A percentile compares a stretch with the other conserved stretches of the same genome.
Conservation (phyloP, 768 basidiomycete species). For the Daedalea quercina region DNA sequence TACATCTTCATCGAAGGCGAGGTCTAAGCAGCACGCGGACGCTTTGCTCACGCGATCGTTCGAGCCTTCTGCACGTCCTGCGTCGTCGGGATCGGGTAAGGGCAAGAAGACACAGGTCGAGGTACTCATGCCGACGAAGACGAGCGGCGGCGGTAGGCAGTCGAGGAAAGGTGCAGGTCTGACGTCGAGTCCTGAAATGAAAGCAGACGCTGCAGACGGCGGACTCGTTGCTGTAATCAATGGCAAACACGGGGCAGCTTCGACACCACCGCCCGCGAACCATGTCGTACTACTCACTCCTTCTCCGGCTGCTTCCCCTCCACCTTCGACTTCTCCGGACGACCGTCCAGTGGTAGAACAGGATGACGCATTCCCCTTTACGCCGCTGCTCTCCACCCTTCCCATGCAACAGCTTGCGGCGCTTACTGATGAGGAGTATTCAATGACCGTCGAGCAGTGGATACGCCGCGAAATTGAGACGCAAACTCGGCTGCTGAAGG, state of each 20-base stretch:
- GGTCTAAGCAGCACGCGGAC: too few species aligned
- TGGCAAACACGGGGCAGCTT: neutral
- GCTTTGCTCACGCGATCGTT: too few species aligned
- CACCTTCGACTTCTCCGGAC: neutral
- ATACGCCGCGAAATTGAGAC: slow-evolving; percentile 68
- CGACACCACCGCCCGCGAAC: neutral
- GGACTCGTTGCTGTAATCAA: too few species aligned
- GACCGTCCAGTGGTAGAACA: neutral
- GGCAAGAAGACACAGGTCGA: neutral
- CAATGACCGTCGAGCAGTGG: slow-evolving; percentile 83
- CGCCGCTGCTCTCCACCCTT: slow-evolving; percentile 17
- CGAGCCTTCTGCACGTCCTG: neutral
- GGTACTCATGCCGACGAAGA: neutral
- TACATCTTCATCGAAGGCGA: too few species aligned
- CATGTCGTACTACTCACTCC: neutral
- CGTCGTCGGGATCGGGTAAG: neutral
- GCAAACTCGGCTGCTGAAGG: slow-evolving; percentile 53
- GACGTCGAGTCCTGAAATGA: too few species aligned
- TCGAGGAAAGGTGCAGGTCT: too few species aligned
- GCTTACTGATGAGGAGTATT: slow-evolving; percentile 59
- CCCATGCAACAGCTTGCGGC: slow-evolving; percentile 18
- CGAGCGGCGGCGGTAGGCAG: neutral
- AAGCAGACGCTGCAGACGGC: too few species aligned
- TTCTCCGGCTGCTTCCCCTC: slow-evolving; percentile 4
- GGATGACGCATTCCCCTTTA: slow-evolving; percentile 8